These are phyloP conservation scores for Sequoia sempervirens DNA, from an alignment of 75 land plant genomes.

Conservation along the genomic window DNA sequence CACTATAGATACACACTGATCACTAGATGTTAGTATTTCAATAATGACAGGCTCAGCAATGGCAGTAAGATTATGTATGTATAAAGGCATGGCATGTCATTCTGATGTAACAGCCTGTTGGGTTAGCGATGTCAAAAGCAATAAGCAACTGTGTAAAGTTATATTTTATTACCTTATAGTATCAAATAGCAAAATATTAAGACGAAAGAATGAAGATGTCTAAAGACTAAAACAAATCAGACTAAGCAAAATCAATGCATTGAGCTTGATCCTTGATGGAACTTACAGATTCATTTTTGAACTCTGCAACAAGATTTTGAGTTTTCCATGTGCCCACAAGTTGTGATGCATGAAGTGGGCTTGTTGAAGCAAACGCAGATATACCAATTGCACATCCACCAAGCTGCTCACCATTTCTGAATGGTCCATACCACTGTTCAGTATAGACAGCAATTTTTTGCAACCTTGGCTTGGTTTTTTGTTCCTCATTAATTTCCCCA, in stretches of 20 bases:
- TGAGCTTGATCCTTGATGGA: not conserved
- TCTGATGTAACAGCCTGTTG: not conserved
- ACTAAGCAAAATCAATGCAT: not conserved
- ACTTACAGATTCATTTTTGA: slow-evolving; percentile 1
- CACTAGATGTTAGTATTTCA: not conserved
- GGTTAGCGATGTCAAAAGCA: not conserved
- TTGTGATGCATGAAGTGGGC: slow-evolving; percentile 33
- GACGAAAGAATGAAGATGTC: not conserved
- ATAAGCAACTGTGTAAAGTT: not conserved
- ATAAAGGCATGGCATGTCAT: not conserved
- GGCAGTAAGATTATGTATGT: not conserved
- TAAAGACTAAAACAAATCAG: not conserved
- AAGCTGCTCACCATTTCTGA: slow-evolving; percentile 78
- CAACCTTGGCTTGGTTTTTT: slow-evolving; percentile 17
- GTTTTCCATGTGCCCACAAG: slow-evolving; percentile 61
- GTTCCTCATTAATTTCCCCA: slow-evolving; percentile 10
- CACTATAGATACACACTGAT: not conserved
- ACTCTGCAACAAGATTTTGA: slow-evolving; percentile 18
- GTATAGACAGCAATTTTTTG: slow-evolving; percentile 50
- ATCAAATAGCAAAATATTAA: not conserved
- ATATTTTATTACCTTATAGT: not conserved
- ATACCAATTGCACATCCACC: slow-evolving; percentile 76
- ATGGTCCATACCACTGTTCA: slow-evolving; percentile 90
- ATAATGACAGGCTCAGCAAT: not conserved
- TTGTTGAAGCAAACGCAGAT: slow-evolving; percentile 67